These are phyloP conservation scores for Ceratocystis eucalypticola DNA, from an alignment of 2,329 filamentous ascomycete genomes.

Conservation along the genomic window DNA sequence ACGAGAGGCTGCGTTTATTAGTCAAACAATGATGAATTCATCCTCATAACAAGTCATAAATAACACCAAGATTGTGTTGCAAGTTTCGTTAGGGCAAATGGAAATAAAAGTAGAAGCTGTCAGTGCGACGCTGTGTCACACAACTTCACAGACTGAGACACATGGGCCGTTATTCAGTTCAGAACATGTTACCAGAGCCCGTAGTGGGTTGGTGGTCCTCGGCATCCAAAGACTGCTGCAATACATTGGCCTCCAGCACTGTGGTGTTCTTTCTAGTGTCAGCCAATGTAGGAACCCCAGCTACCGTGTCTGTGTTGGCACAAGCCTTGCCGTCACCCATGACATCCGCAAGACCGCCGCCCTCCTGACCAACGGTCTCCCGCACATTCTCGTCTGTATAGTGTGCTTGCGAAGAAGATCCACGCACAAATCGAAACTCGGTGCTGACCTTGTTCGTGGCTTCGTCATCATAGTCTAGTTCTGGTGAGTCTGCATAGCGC, in stretches of 20 bases:
- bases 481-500: slow-evolving; percentile 34
- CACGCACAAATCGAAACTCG: slow-evolving; percentile 11
- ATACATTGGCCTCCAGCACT: background rate
- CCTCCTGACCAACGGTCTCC: slow-evolving; percentile 32
- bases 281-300: slow-evolving; percentile 24
- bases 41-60: background rate
- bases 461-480: slow-evolving; percentile 40
- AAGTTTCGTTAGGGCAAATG: background rate
- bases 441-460: background rate
- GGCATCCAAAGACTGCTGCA: background rate
- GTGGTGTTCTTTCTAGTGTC: background rate
- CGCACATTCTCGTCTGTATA: slow-evolving; percentile 28
- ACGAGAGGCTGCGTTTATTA: background rate
- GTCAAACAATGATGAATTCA: background rate
- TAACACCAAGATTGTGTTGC: too few relatives aligned
- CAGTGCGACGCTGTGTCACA: background rate
- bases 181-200: background rate
- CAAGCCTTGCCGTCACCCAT: slow-evolving; percentile 22
- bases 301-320: background rate
- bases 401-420: slow-evolving; percentile 10
- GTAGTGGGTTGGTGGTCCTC: background rate
- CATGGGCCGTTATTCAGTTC: background rate
- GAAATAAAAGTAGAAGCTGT: background rate
- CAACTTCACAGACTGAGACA: background rate
- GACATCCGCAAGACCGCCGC: slow-evolving; percentile 20